Base-by-base conservation (phyloP, 2,329 filamentous ascomycete species). In the Alternaria arborescens region DNA sequence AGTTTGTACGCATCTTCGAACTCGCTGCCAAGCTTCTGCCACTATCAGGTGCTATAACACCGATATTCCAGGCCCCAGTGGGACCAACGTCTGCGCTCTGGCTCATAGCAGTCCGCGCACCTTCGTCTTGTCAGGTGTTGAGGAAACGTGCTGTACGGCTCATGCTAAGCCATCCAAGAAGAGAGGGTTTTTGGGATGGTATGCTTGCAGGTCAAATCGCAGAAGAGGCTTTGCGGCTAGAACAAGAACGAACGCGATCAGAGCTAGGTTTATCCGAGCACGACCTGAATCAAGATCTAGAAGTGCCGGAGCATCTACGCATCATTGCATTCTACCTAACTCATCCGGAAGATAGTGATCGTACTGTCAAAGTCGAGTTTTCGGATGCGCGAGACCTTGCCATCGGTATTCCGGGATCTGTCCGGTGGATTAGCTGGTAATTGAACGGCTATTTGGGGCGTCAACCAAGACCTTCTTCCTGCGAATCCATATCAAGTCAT, bases 121-220 rank as follows among this genome's bases (percentile, higher is more conserved):
- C 65, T 12, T 66, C 72, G 3, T 47, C 60, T 1, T 71, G 66
- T 32, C 55, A 58, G 16, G 52, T 56, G 2, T 50, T 75, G 5
- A 72, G 75, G 10, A 70, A 67, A 4, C 66, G 63, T 36, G 72
- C 75, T 6, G 64, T 75, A 8, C 60, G 57, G 0, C 52, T 77
- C 22, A 67, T 77, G 60, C 43, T 74, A 4, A 60, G 67, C 18
- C 69, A 71, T 50, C 73, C 75, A 3, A 55, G 75, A 7, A 65
- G 87, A 84, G 20, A 76, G 71, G 20, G 84, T 78, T 2, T 91
- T 87, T 73, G 81, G 77, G 43, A 82, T 86, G 70, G 89, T 86
- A 1, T 91, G 83, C 71, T 92, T 86, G 89, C 87, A 87, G 77
- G 74, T 0, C 59, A 67, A 22, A 66, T 78, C 26, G 75, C 72